A percentile compares a stretch with the other conserved stretches of the same genome.
Conservation (phyloP, 176 grass and related monocot species). For the Eremochloa ophiuroides region DNA sequence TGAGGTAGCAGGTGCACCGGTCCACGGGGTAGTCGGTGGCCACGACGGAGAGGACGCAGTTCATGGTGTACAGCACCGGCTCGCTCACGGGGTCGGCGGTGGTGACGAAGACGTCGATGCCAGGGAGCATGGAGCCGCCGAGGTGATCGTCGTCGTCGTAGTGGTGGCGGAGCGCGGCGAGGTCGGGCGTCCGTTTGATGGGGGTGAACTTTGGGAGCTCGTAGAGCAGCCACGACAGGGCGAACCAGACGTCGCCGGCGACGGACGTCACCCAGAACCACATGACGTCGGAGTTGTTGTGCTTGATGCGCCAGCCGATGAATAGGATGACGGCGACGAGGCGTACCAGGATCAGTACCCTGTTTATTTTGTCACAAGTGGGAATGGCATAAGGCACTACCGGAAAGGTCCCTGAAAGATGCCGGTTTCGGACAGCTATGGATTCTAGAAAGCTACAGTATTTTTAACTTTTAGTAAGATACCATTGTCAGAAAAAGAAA, state of each 20-base stretch:
- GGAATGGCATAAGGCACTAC: neutral
- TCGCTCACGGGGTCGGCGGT: slow-evolving; percentile 6
- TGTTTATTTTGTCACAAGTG: neutral
- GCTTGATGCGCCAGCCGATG: slow-evolving; percentile 13
- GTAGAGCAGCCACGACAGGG: slow-evolving; percentile 6
- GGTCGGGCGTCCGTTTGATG: neutral
- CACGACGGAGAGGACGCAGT: slow-evolving; percentile 20
- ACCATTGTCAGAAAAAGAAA: neutral
- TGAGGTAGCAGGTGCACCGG: neutral
- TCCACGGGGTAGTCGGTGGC: slow-evolving; percentile 22
- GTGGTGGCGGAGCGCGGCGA: neutral
- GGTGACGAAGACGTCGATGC: slow-evolving; percentile 27
- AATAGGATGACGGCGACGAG: neutral
- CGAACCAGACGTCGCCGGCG: slow-evolving; percentile 5
- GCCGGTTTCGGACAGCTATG: neutral
- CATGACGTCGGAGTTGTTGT: slow-evolving; percentile 4
- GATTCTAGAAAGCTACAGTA: too few species aligned
- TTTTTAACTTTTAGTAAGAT: neutral
- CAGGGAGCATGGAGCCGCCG: neutral
- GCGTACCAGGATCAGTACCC: neutral
- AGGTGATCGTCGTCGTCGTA: neutral
- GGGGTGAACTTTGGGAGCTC: slow-evolving; percentile 14
- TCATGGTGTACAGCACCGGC: slow-evolving; percentile 16
- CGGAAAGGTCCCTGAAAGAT: neutral
- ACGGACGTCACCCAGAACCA: slow-evolving; percentile 20